phyloP scores from a whole-genome alignment of 257 asterid species.

The Avicennia marina region DNA sequence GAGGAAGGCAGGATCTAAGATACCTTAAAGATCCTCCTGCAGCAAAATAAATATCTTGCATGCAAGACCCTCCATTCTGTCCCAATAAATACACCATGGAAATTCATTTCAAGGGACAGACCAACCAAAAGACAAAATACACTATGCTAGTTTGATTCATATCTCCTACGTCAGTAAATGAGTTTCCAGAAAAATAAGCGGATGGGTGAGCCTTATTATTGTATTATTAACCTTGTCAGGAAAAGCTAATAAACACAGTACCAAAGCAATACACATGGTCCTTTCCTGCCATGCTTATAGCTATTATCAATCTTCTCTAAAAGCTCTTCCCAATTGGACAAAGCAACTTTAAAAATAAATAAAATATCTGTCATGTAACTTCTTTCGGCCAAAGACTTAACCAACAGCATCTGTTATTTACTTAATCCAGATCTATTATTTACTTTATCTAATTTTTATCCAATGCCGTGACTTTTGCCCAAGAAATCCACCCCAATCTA shows the following conservation, averaged over 20 bases:
- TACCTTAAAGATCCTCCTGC: too few relatives aligned
- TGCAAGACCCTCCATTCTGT: too few relatives aligned
- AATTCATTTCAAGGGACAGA: too few relatives aligned
- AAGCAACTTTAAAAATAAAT: neutral
- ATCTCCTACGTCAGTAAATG: too few relatives aligned
- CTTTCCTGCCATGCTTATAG: slow-evolving; percentile 4
- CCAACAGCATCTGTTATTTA: neutral
- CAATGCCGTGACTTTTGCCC: slow-evolving; percentile 9
- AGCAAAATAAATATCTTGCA: too few relatives aligned
- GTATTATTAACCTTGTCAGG: too few relatives aligned
- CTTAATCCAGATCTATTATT: neutral
- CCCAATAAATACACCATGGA: too few relatives aligned
- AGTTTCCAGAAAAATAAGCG: too few relatives aligned
- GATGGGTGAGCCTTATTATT: too few relatives aligned
- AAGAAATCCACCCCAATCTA: slow-evolving; percentile 7
- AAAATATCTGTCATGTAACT: neutral
- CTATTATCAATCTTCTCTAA: neutral
- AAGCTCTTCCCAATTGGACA: neutral
- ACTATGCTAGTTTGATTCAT: too few relatives aligned
- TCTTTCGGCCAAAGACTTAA: neutral
- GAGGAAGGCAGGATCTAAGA: too few relatives aligned
- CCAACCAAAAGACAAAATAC: too few relatives aligned
- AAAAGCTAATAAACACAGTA: neutral
- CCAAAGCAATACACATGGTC: neutral
- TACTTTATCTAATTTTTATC: slow-evolving; percentile 15